A percentile compares a stretch with the other conserved stretches of the same genome.
Conservation (phyloP, 257 asterid species). For the Coffea eugenioides region DNA sequence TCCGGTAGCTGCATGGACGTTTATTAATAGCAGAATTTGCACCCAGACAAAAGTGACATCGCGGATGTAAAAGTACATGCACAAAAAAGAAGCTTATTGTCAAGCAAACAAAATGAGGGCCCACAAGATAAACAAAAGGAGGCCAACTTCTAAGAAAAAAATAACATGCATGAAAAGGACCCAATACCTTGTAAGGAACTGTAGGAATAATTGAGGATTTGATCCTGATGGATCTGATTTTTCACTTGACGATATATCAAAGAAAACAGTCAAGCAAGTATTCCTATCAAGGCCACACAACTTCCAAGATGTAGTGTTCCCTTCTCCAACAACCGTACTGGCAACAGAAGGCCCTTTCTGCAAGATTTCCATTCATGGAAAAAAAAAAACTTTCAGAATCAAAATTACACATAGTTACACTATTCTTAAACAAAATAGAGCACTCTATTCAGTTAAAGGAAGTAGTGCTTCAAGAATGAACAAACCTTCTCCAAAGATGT, state of each 20-base stretch:
- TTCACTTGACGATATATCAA: conserved; percentile 93
- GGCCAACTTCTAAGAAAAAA: not conserved
- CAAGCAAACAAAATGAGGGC: not conserved
- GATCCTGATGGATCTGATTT: conserved; percentile 78
- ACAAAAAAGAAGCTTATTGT: not conserved
- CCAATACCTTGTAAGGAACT: conserved; percentile 86
- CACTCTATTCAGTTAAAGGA: conserved; percentile 6
- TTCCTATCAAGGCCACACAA: conserved; percentile 90
- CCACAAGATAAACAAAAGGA: not conserved
- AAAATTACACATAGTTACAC: not conserved
- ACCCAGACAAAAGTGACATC: not conserved
- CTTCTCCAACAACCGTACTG: conserved; percentile 77
- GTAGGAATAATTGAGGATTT: conserved; percentile 72
- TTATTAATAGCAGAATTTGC: conserved; percentile 7
- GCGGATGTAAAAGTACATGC: not conserved
- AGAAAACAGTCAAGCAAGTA: conserved; percentile 91
- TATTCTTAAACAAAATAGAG: not conserved
- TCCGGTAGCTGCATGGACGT: conserved; percentile 67
- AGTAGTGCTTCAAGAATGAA: not conserved
- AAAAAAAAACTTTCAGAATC: conserved; percentile 23
- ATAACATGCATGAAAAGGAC: conserved; percentile 5
- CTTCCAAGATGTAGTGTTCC: conserved; percentile 98
- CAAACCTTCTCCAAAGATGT: conserved; percentile 91
- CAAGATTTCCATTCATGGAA: conserved; percentile 31
- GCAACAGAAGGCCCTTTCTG: conserved; percentile 99